Evolutionary conservation across 257 asterid species (phyloP).

Genomic region (Nicotiana benthamiana): DNA sequence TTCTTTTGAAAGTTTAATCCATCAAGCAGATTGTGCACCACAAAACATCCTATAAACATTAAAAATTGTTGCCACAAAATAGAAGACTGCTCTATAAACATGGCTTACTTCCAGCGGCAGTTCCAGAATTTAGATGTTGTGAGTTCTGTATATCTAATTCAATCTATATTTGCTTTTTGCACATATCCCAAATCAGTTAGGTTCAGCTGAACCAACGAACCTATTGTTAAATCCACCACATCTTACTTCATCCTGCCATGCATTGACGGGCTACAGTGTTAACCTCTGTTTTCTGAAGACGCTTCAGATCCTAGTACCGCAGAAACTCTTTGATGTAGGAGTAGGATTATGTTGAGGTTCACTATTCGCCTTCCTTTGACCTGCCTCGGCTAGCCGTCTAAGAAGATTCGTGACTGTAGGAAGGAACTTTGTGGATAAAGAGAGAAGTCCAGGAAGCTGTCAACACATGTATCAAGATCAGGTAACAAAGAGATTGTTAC

Average conservation of each 20-base stretch:
- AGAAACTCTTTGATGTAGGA: slow-evolving; percentile 30
- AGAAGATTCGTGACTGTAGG: slow-evolving; percentile 88
- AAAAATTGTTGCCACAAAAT: not conserved
- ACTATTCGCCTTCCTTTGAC: slow-evolving; percentile 40
- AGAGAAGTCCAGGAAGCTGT: slow-evolving; percentile 90
- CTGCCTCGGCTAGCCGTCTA: slow-evolving; percentile 77
- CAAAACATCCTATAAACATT: not conserved
- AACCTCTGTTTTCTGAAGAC: slow-evolving; percentile 34
- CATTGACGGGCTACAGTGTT: slow-evolving; percentile 37
- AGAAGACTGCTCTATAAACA: not conserved
- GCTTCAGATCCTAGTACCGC: slow-evolving; percentile 37
- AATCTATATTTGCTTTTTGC: not conserved
- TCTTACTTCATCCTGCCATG: slow-evolving; percentile 36
- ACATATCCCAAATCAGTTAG: not conserved
- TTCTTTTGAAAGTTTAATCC: not conserved
- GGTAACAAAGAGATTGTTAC: not conserved
- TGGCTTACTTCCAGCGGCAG: not conserved
- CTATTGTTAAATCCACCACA: not conserved
- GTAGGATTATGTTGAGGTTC: slow-evolving; percentile 45
- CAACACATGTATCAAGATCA: slow-evolving; percentile 4
- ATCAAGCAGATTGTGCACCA: not conserved
- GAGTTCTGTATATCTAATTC: not conserved
- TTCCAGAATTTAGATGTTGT: not conserved
- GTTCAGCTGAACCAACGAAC: not conserved
- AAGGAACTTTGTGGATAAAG: slow-evolving; percentile 73